Base-by-base conservation (phyloP, 371 early-diverging fungal species). In the Syncephalastrum racemosum region DNA sequence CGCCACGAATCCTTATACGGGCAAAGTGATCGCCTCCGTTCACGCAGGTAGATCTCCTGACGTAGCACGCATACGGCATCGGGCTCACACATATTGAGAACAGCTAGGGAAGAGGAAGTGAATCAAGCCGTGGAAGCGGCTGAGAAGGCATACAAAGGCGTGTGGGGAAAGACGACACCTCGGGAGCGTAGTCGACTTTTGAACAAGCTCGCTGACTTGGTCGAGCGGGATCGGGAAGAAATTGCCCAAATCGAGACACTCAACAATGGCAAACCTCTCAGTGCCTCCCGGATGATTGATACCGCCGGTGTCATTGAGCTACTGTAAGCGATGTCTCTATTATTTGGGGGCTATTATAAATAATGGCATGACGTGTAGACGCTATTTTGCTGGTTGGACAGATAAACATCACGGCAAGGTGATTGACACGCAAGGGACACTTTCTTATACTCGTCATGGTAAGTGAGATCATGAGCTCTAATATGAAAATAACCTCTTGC, bases 311-410 rank as follows among this genome's bases (percentile, higher is more conserved):
- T 77, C 4, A 54, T 65, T 65, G 27, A 78, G 77, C 10, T 31
- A 8, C 36, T 31, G 36, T 31, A 31, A 31, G 36, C 10, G 25
- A 1, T 31, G 6, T 31, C 36, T 31, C 10, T 31, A 12, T 10
- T 2, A 12, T 10, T 8, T 5, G 36, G 36, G 1, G 10, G 2
- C 36, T 8, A 2, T 31, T 8, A 2, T 31, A 31, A 31, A 31
- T n/a, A n/a, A n/a, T 15, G 51, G 39, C 13, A 59, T 23, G 49
- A 85, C 78, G 36, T 75, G 73, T 46, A 81, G 89, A 61, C 80
- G 88, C 53, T 89, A 89, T 75, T 92, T 81, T 75, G 91, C 91
- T 13, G 92, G 91, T n/a, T 87, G 81, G 57, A 84, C 91, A 14
- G 94, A 93, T 67, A 91, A 91, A 69, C 58, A 89, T 5, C 78